Percentiles rank a stretch among this genome's conserved stretches.
phyloP scores from a whole-genome alignment of 2,329 filamentous ascomycete species.

The Cryoendolithus antarcticus region DNA sequence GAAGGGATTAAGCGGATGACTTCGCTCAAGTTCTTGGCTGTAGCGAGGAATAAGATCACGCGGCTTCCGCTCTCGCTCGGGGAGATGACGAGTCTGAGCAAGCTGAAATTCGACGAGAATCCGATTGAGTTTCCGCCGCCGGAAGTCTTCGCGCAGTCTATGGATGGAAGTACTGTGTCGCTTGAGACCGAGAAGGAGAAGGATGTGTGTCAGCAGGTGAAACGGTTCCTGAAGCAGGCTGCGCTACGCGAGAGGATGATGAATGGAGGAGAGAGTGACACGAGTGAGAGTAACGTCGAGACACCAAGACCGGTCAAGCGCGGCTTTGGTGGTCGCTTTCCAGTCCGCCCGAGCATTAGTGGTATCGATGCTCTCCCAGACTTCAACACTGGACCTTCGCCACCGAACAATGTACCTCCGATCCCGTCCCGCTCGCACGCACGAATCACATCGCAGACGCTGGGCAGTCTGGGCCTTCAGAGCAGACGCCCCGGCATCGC shows the following conservation, averaged over 20 bases:
- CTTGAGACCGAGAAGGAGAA: conserved; percentile 49
- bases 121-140: conserved; percentile 63
- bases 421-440: conserved; percentile 74
- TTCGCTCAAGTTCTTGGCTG: conserved; percentile 77
- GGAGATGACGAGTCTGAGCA: conserved; percentile 79
- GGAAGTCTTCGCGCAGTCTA: conserved; percentile 24
- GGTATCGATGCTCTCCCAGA: conserved; percentile 49
- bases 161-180: conserved; percentile 2
- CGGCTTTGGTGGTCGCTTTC: conserved; percentile 42
- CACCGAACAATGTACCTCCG: conserved; percentile 50
- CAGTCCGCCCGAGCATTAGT: conserved; percentile 53
- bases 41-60: conserved; percentile 77
- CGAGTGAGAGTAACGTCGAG: conserved; percentile 57
- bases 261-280: conserved; percentile 16
- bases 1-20: conserved; percentile 67
- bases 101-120: conserved; percentile 83
- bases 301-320: conserved; percentile 59
- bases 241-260: conserved; percentile 20
- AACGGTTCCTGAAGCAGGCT: conserved; percentile 41
- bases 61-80: conserved; percentile 73
- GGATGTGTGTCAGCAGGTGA: conserved; percentile 47
- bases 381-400: conserved; percentile 51
- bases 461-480: conserved; percentile 13
- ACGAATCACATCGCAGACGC: conserved; percentile 30
- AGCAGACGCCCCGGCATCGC: conserved; percentile 57